Percentiles rank a stretch among this genome's conserved stretches.
phyloP scores from a whole-genome alignment of 2,329 filamentous ascomycete genomes.

The Botrytis medusae region DNA sequence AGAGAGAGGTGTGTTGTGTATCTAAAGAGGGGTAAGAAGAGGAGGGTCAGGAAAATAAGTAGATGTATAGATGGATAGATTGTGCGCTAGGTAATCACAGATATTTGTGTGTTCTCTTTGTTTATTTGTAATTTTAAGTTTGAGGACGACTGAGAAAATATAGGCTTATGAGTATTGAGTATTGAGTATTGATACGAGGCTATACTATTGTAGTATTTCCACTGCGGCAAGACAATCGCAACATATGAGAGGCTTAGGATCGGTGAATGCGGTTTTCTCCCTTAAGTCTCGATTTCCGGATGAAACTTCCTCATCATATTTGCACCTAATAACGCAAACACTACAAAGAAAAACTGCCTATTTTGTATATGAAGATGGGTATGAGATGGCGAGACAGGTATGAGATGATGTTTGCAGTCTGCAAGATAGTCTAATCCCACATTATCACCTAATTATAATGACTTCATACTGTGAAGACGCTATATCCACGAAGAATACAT shows the following conservation, averaged over 20 bases:
- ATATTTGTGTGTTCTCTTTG: not conserved
- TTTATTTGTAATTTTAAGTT: not conserved
- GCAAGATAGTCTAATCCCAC: not conserved
- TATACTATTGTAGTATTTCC: not conserved
- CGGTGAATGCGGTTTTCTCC: not conserved
- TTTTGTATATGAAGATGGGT: not conserved
- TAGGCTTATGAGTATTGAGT: not conserved
- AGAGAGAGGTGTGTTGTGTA: no score
- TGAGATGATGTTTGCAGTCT: not conserved
- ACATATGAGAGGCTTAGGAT: not conserved
- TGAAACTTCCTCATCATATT: not conserved
- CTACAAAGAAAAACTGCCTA: not conserved
- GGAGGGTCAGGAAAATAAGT: not conserved
- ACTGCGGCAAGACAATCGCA: not conserved
- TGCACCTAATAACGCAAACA: not conserved
- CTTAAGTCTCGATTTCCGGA: no score
- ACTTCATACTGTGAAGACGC: not conserved
- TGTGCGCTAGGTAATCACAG: not conserved
- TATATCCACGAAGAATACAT: not conserved
- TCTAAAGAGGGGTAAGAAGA: not conserved
- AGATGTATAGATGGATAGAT: not conserved
- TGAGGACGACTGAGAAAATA: not conserved
- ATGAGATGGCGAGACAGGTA: not conserved
- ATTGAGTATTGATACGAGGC: not conserved
- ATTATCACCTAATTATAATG: not conserved